Conservation (phyloP, 371 early-diverging fungal genomes). For the Mortierella sp. region DNA sequence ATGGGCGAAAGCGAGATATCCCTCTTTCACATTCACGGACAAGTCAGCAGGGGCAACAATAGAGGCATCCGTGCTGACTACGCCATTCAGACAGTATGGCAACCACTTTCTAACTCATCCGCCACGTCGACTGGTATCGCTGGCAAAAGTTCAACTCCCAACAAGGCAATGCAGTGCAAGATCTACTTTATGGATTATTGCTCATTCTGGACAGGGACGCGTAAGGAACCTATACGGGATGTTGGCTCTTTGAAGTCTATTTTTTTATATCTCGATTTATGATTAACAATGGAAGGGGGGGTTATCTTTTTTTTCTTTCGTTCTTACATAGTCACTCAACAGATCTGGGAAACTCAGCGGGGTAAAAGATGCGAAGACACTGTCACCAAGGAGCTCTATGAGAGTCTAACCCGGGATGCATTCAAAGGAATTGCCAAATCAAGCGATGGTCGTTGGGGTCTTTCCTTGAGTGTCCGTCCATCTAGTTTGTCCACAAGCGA, state of each 20-base stretch:
- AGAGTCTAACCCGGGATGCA: constrained; percentile 26
- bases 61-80: constrained; percentile 20
- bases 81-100: constrained; percentile 46
- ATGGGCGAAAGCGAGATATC: constrained; percentile 34
- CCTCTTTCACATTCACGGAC: constrained; percentile 31
- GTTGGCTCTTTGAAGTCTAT: background rate
- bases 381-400: constrained; percentile 26
- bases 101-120: constrained; percentile 1
- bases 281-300: background rate
- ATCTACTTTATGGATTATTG: constrained; percentile 38
- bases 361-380: constrained; percentile 18
- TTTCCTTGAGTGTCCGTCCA: constrained; percentile 24
- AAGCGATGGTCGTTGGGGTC: constrained; percentile 15
- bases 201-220: constrained; percentile 39
- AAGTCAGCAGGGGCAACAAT: constrained; percentile 1
- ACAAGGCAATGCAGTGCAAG: constrained; percentile 24
- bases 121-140: background rate
- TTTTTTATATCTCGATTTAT: background rate
- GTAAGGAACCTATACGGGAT: constrained; percentile 1
- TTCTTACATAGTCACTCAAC: constrained; percentile 20
- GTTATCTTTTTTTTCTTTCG: background rate
- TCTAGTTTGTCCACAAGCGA: background rate
- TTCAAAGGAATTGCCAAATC: constrained; percentile 26
- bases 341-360: constrained; percentile 36
- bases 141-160: background rate